These are phyloP conservation scores for Peziza echinospora DNA, from an alignment of 495 filamentous ascomycete species.

Conservation along the genomic window DNA sequence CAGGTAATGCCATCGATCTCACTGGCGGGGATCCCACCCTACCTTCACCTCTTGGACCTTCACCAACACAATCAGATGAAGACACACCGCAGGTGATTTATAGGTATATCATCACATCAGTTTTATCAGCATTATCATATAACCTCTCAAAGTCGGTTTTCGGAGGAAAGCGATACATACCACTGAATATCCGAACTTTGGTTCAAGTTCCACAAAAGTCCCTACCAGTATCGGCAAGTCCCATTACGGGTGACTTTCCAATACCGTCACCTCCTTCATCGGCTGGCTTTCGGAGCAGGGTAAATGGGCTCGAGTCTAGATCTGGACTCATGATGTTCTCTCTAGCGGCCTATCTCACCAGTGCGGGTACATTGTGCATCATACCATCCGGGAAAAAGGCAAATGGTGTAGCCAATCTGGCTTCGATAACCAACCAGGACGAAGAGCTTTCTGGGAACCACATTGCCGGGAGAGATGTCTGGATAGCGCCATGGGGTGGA, in stretches of 20 bases:
- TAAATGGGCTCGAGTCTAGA: not conserved
- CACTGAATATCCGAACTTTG: constrained; percentile 16
- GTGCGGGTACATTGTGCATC: constrained; percentile 13
- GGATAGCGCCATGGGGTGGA: constrained; percentile 19
- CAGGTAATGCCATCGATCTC: not conserved
- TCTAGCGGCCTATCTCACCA: constrained; percentile 15
- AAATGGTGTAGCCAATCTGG: not conserved
- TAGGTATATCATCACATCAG: not conserved
- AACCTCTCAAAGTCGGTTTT: not conserved
- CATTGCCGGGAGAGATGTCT: constrained; percentile 13
- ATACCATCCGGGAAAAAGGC: constrained; percentile 2
- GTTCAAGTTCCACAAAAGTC: not conserved
- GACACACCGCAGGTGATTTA: not conserved
- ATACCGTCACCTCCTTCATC: not conserved
- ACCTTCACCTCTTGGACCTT: too few species aligned
- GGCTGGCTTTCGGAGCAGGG: not conserved
- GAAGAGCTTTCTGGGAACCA: not conserved
- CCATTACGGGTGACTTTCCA: not conserved
- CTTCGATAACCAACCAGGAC: constrained; percentile 7
- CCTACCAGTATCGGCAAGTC: not conserved
- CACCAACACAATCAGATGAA: not conserved
- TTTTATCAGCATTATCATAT: not conserved
- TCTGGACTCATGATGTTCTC: not conserved
- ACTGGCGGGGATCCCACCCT: not conserved
- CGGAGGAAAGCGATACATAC: constrained; percentile 7